phyloP scores from a whole-genome alignment of 805 yeast genomes.

The Candida peoriensis region DNA sequence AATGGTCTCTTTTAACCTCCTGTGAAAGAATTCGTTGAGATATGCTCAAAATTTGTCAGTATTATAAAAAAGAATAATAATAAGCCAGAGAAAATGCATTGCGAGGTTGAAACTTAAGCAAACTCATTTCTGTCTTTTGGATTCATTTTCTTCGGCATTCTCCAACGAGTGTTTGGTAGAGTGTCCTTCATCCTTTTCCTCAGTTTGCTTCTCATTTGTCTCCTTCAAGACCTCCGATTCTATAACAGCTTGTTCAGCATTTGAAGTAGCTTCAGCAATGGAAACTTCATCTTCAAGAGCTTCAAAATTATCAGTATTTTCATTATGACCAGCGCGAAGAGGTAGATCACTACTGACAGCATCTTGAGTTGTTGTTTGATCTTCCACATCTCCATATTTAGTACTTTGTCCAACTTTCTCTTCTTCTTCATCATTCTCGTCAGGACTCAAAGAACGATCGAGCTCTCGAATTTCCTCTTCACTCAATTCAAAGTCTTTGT shows the following conservation, averaged over 20 bases:
- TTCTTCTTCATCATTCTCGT: neutral
- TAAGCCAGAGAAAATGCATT: too few relatives aligned
- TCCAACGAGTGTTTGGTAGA: neutral
- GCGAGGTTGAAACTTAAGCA: neutral
- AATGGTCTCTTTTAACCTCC: too few relatives aligned
- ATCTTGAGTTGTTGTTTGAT: too few relatives aligned
- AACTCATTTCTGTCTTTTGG: slow-evolving; percentile 1
- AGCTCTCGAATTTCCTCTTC: slow-evolving; percentile 2
- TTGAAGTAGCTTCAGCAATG: neutral
- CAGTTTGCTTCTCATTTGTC: neutral
- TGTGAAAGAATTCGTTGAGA: too few relatives aligned
- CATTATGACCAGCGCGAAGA: too few relatives aligned
- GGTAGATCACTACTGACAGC: too few relatives aligned
- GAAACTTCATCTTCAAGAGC: neutral
- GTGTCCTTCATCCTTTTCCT: neutral
- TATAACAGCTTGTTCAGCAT: neutral
- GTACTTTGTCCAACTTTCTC: too few relatives aligned
- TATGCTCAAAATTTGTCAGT: too few relatives aligned
- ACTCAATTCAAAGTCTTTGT: slow-evolving; percentile 3
- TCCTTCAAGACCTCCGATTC: neutral
- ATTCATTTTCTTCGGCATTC: neutral
- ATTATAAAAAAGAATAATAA: too few relatives aligned
- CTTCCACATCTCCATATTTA: too few relatives aligned
- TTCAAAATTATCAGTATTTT: neutral
- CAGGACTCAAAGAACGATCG: slow-evolving; percentile 1